A percentile compares a stretch with the other conserved stretches of the same genome.
phyloP scores from a whole-genome alignment of 805 yeast species.

The Nakazawaea ishiwadae region DNA sequence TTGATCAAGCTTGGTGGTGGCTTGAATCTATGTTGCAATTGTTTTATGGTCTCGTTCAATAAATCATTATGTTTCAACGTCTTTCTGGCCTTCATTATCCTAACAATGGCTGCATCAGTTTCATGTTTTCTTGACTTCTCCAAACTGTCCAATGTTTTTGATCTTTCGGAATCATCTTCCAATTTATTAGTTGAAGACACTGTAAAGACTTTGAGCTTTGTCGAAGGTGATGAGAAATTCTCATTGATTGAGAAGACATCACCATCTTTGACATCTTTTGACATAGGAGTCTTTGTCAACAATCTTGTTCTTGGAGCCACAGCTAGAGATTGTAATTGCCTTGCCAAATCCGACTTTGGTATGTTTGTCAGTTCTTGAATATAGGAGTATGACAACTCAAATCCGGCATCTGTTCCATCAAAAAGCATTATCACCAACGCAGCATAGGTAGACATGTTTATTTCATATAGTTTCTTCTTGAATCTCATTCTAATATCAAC shows the following conservation, averaged over 20 bases:
- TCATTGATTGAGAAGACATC: constrained; percentile 69
- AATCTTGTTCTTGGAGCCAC: constrained; percentile 79
- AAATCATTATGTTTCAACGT: constrained; percentile 58
- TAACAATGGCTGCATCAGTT: constrained; percentile 80
- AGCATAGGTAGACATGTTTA: constrained; percentile 76
- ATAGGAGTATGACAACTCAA: constrained; percentile 52
- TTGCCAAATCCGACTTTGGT: constrained; percentile 64
- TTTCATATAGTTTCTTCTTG: constrained; percentile 65
- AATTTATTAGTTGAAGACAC: constrained; percentile 43
- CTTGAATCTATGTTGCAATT: constrained; percentile 56
- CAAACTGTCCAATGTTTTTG: constrained; percentile 50
- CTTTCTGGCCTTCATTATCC: constrained; percentile 80
- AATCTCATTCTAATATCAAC: constrained; percentile 73
- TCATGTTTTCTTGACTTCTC: constrained; percentile 62
- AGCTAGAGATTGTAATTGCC: constrained; percentile 80
- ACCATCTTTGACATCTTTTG: constrained; percentile 57
- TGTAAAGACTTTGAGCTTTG: constrained; percentile 71
- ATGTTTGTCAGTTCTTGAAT: constrained; percentile 64
- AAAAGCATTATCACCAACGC: constrained; percentile 77
- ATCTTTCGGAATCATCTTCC: constrained; percentile 51
- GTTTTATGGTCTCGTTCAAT: constrained; percentile 59
- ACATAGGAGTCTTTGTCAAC: constrained; percentile 69
- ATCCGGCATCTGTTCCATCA: constrained; percentile 36
- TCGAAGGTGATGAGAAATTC: constrained; percentile 61
- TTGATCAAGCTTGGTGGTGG: constrained; percentile 68